phyloP scores from a whole-genome alignment of 768 basidiomycete species.

The Amanita fuliginea region DNA sequence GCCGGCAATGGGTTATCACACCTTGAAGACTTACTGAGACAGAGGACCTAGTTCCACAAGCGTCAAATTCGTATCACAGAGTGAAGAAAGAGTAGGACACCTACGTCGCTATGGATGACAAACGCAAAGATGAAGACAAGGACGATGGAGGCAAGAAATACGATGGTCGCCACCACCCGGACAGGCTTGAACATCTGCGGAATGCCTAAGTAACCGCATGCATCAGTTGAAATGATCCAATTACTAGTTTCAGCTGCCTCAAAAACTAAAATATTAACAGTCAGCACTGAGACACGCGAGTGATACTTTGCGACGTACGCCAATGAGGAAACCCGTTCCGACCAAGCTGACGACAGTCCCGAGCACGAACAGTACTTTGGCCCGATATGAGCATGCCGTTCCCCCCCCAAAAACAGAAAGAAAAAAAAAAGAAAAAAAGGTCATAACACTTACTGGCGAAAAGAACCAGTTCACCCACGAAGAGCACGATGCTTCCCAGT shows the following conservation, averaged over 20 bases:
- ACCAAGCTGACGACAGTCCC: slow-evolving; percentile 76
- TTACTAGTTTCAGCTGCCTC: slow-evolving; percentile 72
- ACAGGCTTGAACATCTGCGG: slow-evolving; percentile 93
- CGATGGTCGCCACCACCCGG: slow-evolving; percentile 68
- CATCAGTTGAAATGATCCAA: slow-evolving; percentile 9
- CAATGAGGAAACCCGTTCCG: slow-evolving; percentile 87
- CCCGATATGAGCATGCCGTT: no score
- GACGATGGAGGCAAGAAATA: slow-evolving; percentile 69
- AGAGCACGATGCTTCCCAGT: slow-evolving; percentile 67
- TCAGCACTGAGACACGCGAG: neutral
- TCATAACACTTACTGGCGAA: slow-evolving; percentile 57
- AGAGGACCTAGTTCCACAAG: slow-evolving; percentile 38
- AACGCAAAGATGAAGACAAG: slow-evolving; percentile 85
- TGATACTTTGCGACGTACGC: slow-evolving; percentile 37
- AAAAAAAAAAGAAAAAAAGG: no score
- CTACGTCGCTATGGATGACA: slow-evolving; percentile 54
- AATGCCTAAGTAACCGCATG: neutral
- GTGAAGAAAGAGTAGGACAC: slow-evolving; percentile 14
- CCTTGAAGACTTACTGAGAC: slow-evolving; percentile 39
- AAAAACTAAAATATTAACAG: slow-evolving; percentile 38
- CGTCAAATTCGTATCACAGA: slow-evolving; percentile 1
- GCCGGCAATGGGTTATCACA: neutral
- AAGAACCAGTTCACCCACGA: slow-evolving; percentile 53
- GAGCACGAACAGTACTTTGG: slow-evolving; percentile 65
- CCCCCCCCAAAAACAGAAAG: no score